Evolutionary conservation across 805 yeast genomes (phyloP).

Genomic region (Trichomonascus vanleenenianus): DNA sequence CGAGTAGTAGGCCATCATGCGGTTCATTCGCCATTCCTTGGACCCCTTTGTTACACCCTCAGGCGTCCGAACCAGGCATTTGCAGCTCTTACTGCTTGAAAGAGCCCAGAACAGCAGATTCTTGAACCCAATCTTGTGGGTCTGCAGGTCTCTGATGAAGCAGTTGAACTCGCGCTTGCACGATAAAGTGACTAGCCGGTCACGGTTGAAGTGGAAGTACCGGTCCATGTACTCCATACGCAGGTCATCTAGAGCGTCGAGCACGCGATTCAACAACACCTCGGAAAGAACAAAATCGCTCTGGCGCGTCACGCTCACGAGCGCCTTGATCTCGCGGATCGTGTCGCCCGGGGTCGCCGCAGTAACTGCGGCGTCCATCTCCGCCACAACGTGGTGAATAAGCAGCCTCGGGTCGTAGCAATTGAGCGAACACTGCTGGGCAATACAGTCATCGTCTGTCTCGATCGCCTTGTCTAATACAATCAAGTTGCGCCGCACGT

Average conservation of each 20-base stretch:
- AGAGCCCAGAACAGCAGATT: conserved; percentile 2
- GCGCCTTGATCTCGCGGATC: too few relatives aligned
- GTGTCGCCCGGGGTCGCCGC: background rate
- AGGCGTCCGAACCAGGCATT: background rate
- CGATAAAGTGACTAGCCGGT: background rate
- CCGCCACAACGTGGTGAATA: background rate
- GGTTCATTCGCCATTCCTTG: background rate
- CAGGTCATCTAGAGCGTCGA: conserved; percentile 3
- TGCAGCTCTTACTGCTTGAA: background rate
- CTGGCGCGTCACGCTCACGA: too few relatives aligned
- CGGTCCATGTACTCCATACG: conserved; percentile 2
- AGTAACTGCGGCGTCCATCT: background rate
- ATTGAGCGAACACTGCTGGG: conserved; percentile 4
- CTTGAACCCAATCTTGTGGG: background rate
- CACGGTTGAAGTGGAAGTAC: background rate
- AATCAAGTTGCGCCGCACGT: background rate
- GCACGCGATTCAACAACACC: background rate
- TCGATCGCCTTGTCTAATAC: background rate
- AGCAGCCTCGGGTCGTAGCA: background rate
- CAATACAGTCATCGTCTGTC: conserved; percentile 2
- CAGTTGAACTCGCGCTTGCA: conserved; percentile 1
- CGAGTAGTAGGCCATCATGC: conserved; percentile 2
- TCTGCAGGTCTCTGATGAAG: conserved; percentile 2
- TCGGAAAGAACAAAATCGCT: too few relatives aligned
- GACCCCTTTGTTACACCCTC: background rate